Base-by-base conservation (phyloP, 2,329 filamentous ascomycete genomes). In the Pyrenophora teres region DNA sequence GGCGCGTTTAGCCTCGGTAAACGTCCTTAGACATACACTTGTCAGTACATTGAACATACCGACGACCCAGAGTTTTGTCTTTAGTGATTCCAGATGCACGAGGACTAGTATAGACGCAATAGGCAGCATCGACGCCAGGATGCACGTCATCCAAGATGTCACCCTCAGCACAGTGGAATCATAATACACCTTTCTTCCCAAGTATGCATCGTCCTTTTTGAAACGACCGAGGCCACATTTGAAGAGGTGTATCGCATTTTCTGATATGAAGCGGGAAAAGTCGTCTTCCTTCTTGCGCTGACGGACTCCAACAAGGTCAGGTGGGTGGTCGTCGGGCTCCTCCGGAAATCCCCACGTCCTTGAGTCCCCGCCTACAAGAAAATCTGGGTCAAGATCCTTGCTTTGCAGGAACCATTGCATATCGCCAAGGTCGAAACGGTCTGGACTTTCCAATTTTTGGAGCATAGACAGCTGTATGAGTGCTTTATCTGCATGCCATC, bases 21-120 rank as follows among this genome's bases (percentile, higher is more conserved):
- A 52, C 1, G 32, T 42, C 3, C 36, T 59, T 46, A 69, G 19
- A 32, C 62, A 69, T 0, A 63, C 8, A 2, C 61, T 60, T 3
- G 65, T 48, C 12, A 63, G n/a, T 2, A 64, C 38, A 36, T 66
- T 69, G 50, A 68, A 69, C 0, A 18, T 57, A 1, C 52, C 63
- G 36, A 67, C 67, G 1, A 52, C 47, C 2, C 41, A 55, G 1
- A 68, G 49, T 18, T 53, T 50, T 6, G 44, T 46, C 5, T 40
- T 45, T 13, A 59, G 50, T 0, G 56, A 56, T 3, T 58, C 18
- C 2, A 70, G 39, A 9, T 31, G 39, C 1, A 51, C 35, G 2
- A 69, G 38, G 0, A 65, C 50, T 1, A 54, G 32, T 4, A 70
- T 69, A 0, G 59, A 65, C 1, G 54, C 46, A 15, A 69, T 59